Evolutionary conservation across 1,139 yeast genomes (phyloP), one percentile per base, ranked within the genome.

Genomic region (Scheffersomyces quercinus): DNA sequence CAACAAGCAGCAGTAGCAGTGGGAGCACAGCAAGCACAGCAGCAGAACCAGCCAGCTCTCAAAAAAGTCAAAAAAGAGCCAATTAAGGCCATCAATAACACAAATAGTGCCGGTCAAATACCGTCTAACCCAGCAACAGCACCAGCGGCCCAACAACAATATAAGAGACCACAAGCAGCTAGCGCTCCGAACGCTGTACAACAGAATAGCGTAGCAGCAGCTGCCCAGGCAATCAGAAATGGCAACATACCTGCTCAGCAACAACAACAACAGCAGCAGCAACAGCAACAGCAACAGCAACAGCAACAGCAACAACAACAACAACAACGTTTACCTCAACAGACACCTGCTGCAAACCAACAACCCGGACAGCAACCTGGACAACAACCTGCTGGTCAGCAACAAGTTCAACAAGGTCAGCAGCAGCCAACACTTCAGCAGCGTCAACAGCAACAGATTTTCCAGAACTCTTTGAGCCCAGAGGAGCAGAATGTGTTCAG

Each of bases 401-500:
- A 40, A 10, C 13, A 28, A 31, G 38, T 36, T 7, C 47, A 38
- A 28, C 41, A 34, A 14, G 20, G 35, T 14, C 24, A 44, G 42
- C 50, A 43, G 44, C 51, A n/a, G 37, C 58, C 50, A 30, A 51
- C 63, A 5, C 54, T 65, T 32, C 64, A 65, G 42, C 77, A 71
- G 44, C 76, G 71, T 40, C 78, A 73, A 44, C 78, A 73, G 46
- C 78, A 73, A 51, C 78, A 73, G 46, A 65, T 74, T 24, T 73
- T 74, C 65, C 77, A 70, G 41, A 68, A 56, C 46, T 60, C 75
- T 6, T 61, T 74, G 36, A 58, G 69, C 3, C 73, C 77, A 2
- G 75, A 72, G 43, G 79, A 74, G 43, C 79, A 73, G 46, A 76
- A 70, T 42, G 56, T 64, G 6, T 73, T 72, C 59, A 68, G 72